These are phyloP conservation scores for Pichia terricola DNA, from an alignment of 1,139 yeast species.

Conservation along the genomic window DNA sequence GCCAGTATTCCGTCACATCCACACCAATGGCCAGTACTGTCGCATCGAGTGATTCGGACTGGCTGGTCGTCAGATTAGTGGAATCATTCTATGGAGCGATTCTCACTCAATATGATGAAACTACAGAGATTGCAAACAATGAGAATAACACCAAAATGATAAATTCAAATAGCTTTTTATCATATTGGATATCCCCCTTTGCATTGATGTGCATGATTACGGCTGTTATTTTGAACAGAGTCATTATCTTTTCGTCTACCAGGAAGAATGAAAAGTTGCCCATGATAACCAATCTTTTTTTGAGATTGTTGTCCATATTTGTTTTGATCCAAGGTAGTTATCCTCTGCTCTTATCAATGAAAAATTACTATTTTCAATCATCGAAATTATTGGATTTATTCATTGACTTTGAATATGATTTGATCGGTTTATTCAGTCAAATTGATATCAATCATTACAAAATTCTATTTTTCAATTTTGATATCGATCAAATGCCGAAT, in stretches of 20 bases:
- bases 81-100: constrained; percentile 23
- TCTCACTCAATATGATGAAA: constrained; percentile 24
- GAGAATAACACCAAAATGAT: too few species aligned
- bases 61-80: constrained; percentile 12
- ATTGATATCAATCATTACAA: too few species aligned
- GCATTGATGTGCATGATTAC: constrained; percentile 49
- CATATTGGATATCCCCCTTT: constrained; percentile 39
- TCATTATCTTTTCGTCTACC: constrained; percentile 57
- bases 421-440: too few species aligned
- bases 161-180: constrained; percentile 11
- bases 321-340: constrained; percentile 21
- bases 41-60: neutral
- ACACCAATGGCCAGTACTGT: too few species aligned
- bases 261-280: constrained; percentile 32
- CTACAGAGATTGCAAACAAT: constrained; percentile 5
- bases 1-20: too few species aligned
- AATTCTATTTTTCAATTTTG: constrained; percentile 28
- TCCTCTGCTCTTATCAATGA: constrained; percentile 17
- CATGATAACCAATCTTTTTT: constrained; percentile 17
- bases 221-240: constrained; percentile 57
- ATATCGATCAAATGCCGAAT: constrained; percentile 17
- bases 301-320: constrained; percentile 24
- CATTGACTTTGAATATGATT: neutral
- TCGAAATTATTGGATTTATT: neutral
- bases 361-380: too few species aligned